Evolutionary conservation across 768 basidiomycete genomes (phyloP).

Genomic region (Roridomyces roridus): DNA sequence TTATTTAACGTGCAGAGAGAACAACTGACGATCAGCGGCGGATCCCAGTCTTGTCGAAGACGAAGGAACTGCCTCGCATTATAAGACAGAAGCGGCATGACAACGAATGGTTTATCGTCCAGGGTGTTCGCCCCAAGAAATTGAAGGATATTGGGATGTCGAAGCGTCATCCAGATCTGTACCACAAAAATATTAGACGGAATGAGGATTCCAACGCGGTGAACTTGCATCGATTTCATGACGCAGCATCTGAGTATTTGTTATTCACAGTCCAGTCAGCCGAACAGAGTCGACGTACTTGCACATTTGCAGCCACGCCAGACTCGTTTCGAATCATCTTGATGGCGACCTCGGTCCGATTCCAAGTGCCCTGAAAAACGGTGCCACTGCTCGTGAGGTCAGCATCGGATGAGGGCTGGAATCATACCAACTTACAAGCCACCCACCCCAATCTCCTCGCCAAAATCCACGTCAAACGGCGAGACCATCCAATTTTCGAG

Average conservation of each 20-base stretch:
- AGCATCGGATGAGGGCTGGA: neutral
- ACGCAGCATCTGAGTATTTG: neutral
- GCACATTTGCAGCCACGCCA: neutral
- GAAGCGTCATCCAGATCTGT: constrained; percentile 39
- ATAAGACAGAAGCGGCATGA: constrained; percentile 8
- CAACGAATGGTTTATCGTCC: constrained; percentile 75
- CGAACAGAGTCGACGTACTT: neutral
- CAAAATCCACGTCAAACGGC: constrained; percentile 1
- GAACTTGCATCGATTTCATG: neutral
- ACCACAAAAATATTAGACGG: neutral
- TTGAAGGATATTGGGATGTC: too few relatives aligned
- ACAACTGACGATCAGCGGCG: neutral
- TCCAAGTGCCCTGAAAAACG: constrained; percentile 4
- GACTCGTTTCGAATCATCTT: neutral
- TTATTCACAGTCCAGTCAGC: neutral
- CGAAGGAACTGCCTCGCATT: constrained; percentile 2
- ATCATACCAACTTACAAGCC: constrained; percentile 11
- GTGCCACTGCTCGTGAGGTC: neutral
- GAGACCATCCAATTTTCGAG: constrained; percentile 1
- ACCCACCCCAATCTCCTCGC: neutral
- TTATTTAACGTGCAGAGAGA: neutral
- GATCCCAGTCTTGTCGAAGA: neutral
- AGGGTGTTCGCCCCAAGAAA: too few relatives aligned
- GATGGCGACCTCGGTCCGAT: constrained; percentile 1
- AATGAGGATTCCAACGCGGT: neutral